Conservation (phyloP, 2,329 filamentous ascomycete species). For the Penicillium concentricum region DNA sequence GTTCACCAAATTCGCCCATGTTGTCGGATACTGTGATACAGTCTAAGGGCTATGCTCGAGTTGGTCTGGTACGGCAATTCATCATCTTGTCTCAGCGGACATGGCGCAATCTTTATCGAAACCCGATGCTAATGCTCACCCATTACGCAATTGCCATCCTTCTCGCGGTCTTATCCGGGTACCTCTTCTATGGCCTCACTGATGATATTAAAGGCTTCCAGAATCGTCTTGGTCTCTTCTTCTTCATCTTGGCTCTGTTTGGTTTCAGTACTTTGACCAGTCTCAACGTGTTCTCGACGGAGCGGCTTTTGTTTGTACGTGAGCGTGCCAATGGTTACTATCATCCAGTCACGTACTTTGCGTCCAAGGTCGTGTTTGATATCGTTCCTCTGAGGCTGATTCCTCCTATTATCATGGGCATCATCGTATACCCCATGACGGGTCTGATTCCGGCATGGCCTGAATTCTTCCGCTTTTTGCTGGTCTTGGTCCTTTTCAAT, state of each 20-base stretch:
- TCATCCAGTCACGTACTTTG: slow-evolving; percentile 87
- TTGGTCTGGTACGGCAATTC: slow-evolving; percentile 80
- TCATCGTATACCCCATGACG: slow-evolving; percentile 97
- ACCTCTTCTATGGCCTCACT: slow-evolving; percentile 92
- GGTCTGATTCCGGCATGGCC: slow-evolving; percentile 77
- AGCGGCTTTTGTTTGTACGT: slow-evolving; percentile 85
- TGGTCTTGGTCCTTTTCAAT: slow-evolving; percentile 94
- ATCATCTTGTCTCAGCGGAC: slow-evolving; percentile 84
- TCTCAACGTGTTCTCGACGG: slow-evolving; percentile 87
- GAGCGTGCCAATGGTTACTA: slow-evolving; percentile 98
- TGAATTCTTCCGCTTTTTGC: slow-evolving; percentile 87
- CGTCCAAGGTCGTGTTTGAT: slow-evolving; percentile 96
- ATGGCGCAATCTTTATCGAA: slow-evolving; percentile 96
- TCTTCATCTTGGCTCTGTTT: slow-evolving; percentile 93
- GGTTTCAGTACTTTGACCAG: slow-evolving; percentile 96
- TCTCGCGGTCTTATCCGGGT: slow-evolving; percentile 89
- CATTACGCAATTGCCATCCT: slow-evolving; percentile 97
- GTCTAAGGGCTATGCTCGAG: slow-evolving; percentile 76
- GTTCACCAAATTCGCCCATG: slow-evolving; percentile 58
- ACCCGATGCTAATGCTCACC: slow-evolving; percentile 96
- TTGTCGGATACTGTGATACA: slow-evolving; percentile 55
- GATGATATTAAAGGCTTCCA: slow-evolving; percentile 98
- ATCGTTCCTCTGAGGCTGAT: slow-evolving; percentile 92
- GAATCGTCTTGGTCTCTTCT: slow-evolving; percentile 93
- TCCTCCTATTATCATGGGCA: slow-evolving; percentile 89